Evolutionary conservation across 1,139 yeast genomes (phyloP), one percentile per base, ranked within the genome.

Genomic region (Kodamaea sp.): DNA sequence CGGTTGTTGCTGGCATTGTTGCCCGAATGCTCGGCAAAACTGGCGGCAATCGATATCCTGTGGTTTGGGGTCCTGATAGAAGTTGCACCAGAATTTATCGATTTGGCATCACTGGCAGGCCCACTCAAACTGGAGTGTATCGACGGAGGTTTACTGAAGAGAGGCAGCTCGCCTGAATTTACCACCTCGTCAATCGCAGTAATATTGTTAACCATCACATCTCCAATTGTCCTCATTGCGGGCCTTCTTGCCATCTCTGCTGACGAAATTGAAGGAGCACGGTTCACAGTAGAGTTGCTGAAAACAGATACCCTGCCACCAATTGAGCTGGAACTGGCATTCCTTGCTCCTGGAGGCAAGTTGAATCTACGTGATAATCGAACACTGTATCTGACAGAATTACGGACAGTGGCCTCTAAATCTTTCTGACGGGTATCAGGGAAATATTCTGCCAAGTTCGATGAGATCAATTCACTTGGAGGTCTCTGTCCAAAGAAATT

Each of bases 401-500:
- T 89, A 20, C 95, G 67, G 29, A 90, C 78, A 1, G 96, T 89
- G 41, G 83, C 81, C 45, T 86, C 85, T 42, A 92, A 70, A 38
- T 83, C 85, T 31, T 73, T 71, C 34, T 80, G 78, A 25, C 79
- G 82, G 0, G 95, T 83, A 32, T 83, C 84, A 0, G 98, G 98
- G 68, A 92, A 92, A 57, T 86, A 92, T 46, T 90, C 96, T 1
- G 89, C 84, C 49, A 92, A 67, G 53, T 92, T 89, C 9, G 92
- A 82, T 1, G 96, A 87, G 45, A 92, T 92, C 51, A 89, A 75
- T 55, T 89, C 96, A 44, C 94, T 83, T 2, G 97, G 92, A 9
- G 98, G 98, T 51, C 97, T 72, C 54, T 88, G 96, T 11, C 95
- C 95, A 54, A 84, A 83, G 44, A 87, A 77, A 42, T 75, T 75